Percentiles rank a stretch among this genome's conserved stretches.
These are phyloP conservation scores for Casuarina equisetifolia DNA, from an alignment of 306 rosid genomes.

Conservation along the genomic window DNA sequence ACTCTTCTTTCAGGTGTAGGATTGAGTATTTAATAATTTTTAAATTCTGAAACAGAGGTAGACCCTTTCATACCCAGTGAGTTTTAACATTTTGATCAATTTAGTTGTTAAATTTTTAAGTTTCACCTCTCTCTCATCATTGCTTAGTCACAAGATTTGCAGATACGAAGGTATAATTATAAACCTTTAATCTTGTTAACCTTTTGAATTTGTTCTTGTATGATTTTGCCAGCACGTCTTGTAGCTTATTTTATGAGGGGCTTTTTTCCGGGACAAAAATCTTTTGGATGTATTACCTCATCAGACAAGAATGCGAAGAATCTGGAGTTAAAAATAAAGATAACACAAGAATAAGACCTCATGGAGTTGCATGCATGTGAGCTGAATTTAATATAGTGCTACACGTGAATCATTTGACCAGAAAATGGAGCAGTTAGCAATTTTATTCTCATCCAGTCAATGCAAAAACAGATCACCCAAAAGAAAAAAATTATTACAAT, in stretches of 20 bases:
- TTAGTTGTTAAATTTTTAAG: no score
- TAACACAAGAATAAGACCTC: not conserved
- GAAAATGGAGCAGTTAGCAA: not conserved
- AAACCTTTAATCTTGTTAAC: not conserved
- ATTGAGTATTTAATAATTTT: no score
- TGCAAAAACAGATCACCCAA: no score
- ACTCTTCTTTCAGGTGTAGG: no score
- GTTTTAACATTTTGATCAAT: no score
- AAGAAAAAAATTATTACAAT: not conserved
- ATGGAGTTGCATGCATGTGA: slow-evolving; percentile 7
- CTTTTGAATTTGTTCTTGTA: not conserved
- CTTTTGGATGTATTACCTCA: not conserved
- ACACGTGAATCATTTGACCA: not conserved
- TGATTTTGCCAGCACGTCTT: not conserved
- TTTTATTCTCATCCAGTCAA: not conserved
- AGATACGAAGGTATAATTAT: not conserved
- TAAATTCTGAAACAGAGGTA: no score
- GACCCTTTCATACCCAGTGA: no score
- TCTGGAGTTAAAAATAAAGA: slow-evolving; percentile 5
- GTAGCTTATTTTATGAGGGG: not conserved
- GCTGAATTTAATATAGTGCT: not conserved
- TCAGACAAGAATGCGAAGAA: not conserved
- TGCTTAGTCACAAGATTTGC: not conserved
- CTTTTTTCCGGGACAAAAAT: not conserved
- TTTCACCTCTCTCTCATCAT: no score